Evolutionary conservation across 805 yeast species (phyloP).

Genomic region (Myxozyma geophila): DNA sequence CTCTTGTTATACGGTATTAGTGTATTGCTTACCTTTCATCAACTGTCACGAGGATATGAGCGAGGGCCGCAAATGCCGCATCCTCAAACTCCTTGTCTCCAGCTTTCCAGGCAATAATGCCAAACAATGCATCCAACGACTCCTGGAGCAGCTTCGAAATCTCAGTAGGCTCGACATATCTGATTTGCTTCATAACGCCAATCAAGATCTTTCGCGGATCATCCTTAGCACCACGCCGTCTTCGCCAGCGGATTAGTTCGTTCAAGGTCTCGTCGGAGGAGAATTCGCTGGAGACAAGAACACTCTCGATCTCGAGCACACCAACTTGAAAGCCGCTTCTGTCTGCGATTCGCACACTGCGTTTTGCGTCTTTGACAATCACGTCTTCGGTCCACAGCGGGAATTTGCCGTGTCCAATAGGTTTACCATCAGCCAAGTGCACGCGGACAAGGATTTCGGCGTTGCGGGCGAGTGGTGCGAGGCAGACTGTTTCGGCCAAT

Average conservation of each 20-base stretch:
- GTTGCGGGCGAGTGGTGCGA: conserved; percentile 59
- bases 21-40: conserved; percentile 22
- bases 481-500: conserved; percentile 70
- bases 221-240: conserved; percentile 16
- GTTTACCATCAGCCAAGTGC: conserved; percentile 62
- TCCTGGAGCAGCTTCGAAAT: conserved; percentile 52
- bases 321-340: conserved; percentile 17
- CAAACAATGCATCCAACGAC: conserved; percentile 42
- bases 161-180: conserved; percentile 58
- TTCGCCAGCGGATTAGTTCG: conserved; percentile 31
- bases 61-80: conserved; percentile 38
- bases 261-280: conserved; percentile 30
- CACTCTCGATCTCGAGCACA: conserved; percentile 14
- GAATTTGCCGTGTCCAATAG: conserved; percentile 63
- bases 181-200: conserved; percentile 24
- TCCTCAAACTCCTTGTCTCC: conserved; percentile 46
- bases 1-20: no score
- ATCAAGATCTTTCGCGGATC: conserved; percentile 10
- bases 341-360: conserved; percentile 8
- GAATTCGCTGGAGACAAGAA: conserved; percentile 26
- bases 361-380: conserved; percentile 23
- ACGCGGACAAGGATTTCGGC: conserved; percentile 61
- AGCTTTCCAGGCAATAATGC: conserved; percentile 48
- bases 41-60: conserved; percentile 39
- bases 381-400: conserved; percentile 43